A percentile compares a stretch with the other conserved stretches of the same genome.
These are phyloP conservation scores for Avicennia marina DNA, from an alignment of 257 asterid species.

Conservation along the genomic window DNA sequence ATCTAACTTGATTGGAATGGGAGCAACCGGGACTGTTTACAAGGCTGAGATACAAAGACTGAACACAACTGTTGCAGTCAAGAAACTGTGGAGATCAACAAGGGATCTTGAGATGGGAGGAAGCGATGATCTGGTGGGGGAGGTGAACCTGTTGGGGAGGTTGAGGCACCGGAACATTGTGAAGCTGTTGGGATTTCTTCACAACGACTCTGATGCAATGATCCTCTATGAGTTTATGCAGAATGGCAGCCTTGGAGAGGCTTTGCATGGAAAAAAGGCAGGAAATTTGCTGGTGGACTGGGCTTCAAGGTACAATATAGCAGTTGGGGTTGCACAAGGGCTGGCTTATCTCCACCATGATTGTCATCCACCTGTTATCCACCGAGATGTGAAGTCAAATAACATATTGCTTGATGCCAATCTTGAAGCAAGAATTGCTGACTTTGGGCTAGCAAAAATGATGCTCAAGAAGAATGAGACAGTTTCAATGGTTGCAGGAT, in stretches of 20 bases:
- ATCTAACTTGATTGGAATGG: slow-evolving; percentile 65
- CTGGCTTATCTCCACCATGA: slow-evolving; percentile 80
- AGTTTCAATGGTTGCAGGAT: slow-evolving; percentile 80
- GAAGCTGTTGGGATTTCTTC: slow-evolving; percentile 61
- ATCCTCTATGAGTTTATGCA: slow-evolving; percentile 76
- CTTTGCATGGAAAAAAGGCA: slow-evolving; percentile 53
- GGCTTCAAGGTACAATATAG: slow-evolving; percentile 74
- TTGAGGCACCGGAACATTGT: slow-evolving; percentile 76
- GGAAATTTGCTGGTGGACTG: slow-evolving; percentile 62
- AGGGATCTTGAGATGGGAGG: slow-evolving; percentile 51
- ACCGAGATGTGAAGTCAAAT: slow-evolving; percentile 71
- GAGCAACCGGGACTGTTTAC: slow-evolving; percentile 71
- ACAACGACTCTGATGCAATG: slow-evolving; percentile 62
- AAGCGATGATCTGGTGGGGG: slow-evolving; percentile 43
- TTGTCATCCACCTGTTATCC: slow-evolving; percentile 72
- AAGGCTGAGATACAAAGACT: slow-evolving; percentile 60
- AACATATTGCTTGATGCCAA: slow-evolving; percentile 59
- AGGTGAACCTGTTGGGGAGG: slow-evolving; percentile 61
- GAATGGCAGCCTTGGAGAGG: slow-evolving; percentile 68
- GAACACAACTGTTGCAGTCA: slow-evolving; percentile 50
- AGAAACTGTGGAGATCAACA: slow-evolving; percentile 61
- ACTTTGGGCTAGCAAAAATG: slow-evolving; percentile 75
- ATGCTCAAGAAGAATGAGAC: slow-evolving; percentile 60
- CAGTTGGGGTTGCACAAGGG: slow-evolving; percentile 74
- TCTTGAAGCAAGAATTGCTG: slow-evolving; percentile 74